Percentiles rank a stretch among this genome's conserved stretches.
Conservation (phyloP, 306 rosid genomes). For the Rosa persica region DNA sequence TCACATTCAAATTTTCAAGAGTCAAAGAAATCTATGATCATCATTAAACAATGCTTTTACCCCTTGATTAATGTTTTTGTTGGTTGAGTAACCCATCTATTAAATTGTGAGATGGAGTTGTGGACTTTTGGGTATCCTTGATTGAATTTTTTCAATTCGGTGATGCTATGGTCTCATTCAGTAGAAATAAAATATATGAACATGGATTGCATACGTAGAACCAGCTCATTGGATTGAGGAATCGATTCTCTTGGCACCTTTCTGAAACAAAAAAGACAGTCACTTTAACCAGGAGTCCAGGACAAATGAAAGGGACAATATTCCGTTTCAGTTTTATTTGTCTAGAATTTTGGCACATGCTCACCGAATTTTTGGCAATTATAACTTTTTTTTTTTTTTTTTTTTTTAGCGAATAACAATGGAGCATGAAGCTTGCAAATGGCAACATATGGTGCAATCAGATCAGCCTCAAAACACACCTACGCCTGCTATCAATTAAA, state of each 20-base stretch:
- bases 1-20: background rate
- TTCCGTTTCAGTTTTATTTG: background rate
- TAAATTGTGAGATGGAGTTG: background rate
- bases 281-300: background rate
- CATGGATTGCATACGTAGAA: background rate
- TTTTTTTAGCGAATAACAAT: background rate
- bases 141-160: background rate
- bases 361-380: background rate
- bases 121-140: background rate
- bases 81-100: background rate
- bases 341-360: background rate
- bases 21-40: background rate
- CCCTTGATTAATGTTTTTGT: background rate
- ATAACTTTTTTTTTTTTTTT: background rate
- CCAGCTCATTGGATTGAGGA: background rate
- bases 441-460: slow-evolving; percentile 1
- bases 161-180: background rate
- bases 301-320: background rate
- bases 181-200: background rate
- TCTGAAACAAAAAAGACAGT: background rate
- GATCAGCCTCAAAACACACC: background rate
- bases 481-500: background rate
- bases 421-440: background rate
- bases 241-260: background rate
- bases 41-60: background rate